phyloP scores from a whole-genome alignment of 2,329 filamentous ascomycete genomes.

The Sporothrix brasiliensis region DNA sequence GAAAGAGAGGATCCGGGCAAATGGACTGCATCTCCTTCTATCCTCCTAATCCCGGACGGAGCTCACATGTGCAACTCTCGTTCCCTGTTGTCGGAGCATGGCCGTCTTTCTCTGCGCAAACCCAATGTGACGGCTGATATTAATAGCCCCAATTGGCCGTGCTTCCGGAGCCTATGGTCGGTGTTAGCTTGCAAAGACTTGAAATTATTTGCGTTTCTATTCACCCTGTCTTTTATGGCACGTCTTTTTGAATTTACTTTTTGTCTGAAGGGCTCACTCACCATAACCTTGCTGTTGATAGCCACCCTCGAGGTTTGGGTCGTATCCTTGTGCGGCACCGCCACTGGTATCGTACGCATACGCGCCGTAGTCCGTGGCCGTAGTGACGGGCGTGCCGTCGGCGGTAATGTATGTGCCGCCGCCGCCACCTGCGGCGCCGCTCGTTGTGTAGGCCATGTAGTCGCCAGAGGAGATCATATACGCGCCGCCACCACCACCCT shows the following conservation, averaged over 20 bases:
- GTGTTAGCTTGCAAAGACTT: neutral
- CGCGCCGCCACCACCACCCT: neutral
- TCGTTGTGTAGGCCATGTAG: neutral
- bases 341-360: constrained; percentile 6
- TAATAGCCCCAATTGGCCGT: constrained; percentile 5
- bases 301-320: neutral
- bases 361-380: neutral
- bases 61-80: too few species aligned
- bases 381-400: neutral
- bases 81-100: too few species aligned
- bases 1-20: too few species aligned
- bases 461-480: constrained; percentile 12
- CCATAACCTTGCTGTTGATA: constrained; percentile 19
- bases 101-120: too few species aligned
- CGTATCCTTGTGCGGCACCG: neutral
- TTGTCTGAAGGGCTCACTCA: neutral
- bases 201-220: too few species aligned
- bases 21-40: too few species aligned
- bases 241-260: neutral
- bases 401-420: neutral
- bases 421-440: neutral
- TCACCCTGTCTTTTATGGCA: neutral
- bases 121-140: neutral
- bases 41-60: too few species aligned
- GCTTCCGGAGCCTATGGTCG: neutral